These are phyloP conservation scores for Magnusiomyces paraingens DNA, from an alignment of 1,139 yeast genomes.

Conservation along the genomic window DNA sequence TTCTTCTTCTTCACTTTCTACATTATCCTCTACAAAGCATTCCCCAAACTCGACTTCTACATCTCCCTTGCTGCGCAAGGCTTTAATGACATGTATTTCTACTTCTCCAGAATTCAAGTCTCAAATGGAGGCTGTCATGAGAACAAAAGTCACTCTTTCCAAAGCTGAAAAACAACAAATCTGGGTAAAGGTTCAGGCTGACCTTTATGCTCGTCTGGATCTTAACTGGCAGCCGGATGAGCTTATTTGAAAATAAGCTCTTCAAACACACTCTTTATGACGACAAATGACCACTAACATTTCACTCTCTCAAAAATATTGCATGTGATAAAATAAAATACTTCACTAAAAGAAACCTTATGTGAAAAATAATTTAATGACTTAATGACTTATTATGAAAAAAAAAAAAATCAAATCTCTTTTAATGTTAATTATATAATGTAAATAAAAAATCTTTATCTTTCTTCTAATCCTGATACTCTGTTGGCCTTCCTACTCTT, in stretches of 20 bases:
- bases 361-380: too few species aligned
- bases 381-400: too few species aligned
- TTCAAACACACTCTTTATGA: not conserved
- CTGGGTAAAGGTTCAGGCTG: slow-evolving; percentile 56
- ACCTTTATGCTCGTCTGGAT: slow-evolving; percentile 49
- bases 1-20: not conserved
- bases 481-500: not conserved
- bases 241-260: slow-evolving; percentile 16
- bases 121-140: slow-evolving; percentile 7
- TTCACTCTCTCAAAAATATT: too few species aligned
- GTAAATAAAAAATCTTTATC: too few species aligned
- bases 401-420: too few species aligned
- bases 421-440: too few species aligned
- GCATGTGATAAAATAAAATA: too few species aligned
- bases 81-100: slow-evolving; percentile 27
- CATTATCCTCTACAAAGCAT: slow-evolving; percentile 5
- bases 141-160: slow-evolving; percentile 34
- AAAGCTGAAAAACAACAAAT: slow-evolving; percentile 49
- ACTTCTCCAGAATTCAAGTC: slow-evolving; percentile 30
- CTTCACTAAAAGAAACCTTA: too few species aligned
- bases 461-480: too few species aligned
- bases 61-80: slow-evolving; percentile 28
- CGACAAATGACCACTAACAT: too few species aligned
- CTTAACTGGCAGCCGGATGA: slow-evolving; percentile 55
- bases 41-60: slow-evolving; percentile 14